Base-by-base conservation (phyloP, 164 flowering plant genomes). In the Berberis thunbergii region DNA sequence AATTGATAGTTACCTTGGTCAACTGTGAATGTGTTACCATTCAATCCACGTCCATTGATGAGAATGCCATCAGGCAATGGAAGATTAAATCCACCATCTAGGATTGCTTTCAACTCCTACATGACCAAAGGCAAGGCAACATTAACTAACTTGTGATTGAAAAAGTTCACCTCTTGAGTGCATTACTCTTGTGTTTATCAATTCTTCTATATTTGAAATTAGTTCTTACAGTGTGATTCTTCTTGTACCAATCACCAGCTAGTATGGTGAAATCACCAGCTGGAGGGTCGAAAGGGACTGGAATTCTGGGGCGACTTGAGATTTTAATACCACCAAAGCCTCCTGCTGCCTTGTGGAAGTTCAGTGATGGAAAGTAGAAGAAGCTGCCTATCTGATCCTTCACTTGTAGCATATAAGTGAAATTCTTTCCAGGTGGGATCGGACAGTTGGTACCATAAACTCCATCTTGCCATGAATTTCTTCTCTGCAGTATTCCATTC, bases 401-500 rank as follows among this genome's bases (percentile, higher is more conserved):
- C 44, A 77, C 91, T 79, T 93, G 98, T 46, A 93, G 84, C n/a
- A 74, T 63, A 63, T 93, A 93, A 26, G 98, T 94, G 79, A 88
- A 84, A 80, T 94, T 94, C 72, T 74, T 74, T 7, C 96, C 84
- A 1, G 98, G 97, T n/a, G 79, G 91, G 67, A 94, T 94, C 9
- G 97, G 97, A 66, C 99, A 94, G 70, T 67, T 89, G 2, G 99
- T 94, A 41, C 99, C 99, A 38, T 57, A 71, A 4, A 84, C 81
- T 57, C 99, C 99, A 76, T 91, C 97, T 64, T 89, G 86, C 89
- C 89, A 94, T 66, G 99, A 94, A 61, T 91, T 94, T 77, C 84
- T 87, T 72, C 99, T 87, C 43, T 94, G 94, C 74, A 89, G 99
- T 49, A 94, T 38, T 4, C 99, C 99, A 71, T 91, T 81, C 99